These are phyloP conservation scores for Trametes cingulata DNA, from an alignment of 768 basidiomycete species.

Conservation along the genomic window DNA sequence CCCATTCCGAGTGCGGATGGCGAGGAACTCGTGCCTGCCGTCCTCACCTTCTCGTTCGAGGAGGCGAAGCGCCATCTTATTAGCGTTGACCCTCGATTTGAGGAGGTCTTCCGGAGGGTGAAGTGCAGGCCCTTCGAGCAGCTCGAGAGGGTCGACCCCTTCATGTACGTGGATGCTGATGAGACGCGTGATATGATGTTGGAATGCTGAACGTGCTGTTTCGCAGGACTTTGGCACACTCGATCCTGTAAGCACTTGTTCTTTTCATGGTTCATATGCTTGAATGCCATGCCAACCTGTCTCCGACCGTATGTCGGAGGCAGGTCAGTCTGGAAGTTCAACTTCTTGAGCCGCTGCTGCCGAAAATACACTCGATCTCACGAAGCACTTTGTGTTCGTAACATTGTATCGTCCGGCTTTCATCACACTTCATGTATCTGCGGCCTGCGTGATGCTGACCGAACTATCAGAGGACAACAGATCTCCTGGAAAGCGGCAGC, in stretches of 20 bases:
- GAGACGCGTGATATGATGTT: not conserved
- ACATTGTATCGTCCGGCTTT: too few species aligned
- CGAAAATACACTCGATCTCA: not conserved
- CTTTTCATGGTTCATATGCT: not conserved
- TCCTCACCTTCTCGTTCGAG: constrained; percentile 74
- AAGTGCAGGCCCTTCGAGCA: constrained; percentile 77
- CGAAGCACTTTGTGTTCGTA: too few species aligned
- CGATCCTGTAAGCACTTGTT: constrained; percentile 54
- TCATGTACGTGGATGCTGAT: constrained; percentile 49
- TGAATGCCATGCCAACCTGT: not conserved
- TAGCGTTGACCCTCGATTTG: constrained; percentile 66
- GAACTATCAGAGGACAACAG: constrained; percentile 60
- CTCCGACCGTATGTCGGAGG: not conserved
- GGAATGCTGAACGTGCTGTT: not conserved
- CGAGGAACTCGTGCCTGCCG: constrained; percentile 58
- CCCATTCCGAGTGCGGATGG: constrained; percentile 3
- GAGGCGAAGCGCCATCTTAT: constrained; percentile 75
- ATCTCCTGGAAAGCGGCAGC: constrained; percentile 88
- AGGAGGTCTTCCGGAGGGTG: constrained; percentile 61
- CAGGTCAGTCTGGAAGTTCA: constrained; percentile 9
- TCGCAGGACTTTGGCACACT: constrained; percentile 63
- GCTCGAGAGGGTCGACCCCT: constrained; percentile 78
- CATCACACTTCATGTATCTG: too few species aligned
- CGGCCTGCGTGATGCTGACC: not conserved
- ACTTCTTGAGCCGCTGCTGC: not conserved